These are phyloP conservation scores for Cucurbita moschata DNA, from an alignment of 306 rosid species.

Conservation along the genomic window DNA sequence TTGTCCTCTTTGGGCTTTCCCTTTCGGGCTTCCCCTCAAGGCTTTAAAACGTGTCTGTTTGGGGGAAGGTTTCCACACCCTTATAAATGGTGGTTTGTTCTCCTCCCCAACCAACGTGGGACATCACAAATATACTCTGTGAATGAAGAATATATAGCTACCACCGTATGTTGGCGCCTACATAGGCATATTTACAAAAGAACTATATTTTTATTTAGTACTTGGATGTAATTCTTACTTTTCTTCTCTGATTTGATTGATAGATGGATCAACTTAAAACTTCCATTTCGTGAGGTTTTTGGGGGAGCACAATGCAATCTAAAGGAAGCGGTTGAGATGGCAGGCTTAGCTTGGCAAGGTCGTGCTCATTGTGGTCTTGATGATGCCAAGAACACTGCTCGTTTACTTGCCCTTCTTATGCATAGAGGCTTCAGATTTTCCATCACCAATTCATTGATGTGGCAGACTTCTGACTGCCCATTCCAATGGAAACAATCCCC, in stretches of 20 bases:
- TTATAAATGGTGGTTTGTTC: too few species aligned
- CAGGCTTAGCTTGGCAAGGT: constrained; percentile 87
- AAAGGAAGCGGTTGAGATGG: constrained; percentile 81
- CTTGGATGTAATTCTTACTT: constrained; percentile 1
- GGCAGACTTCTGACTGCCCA: constrained; percentile 46
- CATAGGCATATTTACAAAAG: neutral
- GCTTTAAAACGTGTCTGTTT: too few species aligned
- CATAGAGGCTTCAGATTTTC: constrained; percentile 55
- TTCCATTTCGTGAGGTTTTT: constrained; percentile 71
- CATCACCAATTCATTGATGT: constrained; percentile 54
- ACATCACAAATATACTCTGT: neutral
- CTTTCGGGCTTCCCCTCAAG: too few species aligned
- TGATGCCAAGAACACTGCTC: constrained; percentile 88
- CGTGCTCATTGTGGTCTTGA: constrained; percentile 91
- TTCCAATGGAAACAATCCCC: constrained; percentile 47
- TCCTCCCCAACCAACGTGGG: too few species aligned
- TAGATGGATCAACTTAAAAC: constrained; percentile 87
- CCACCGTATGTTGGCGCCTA: neutral
- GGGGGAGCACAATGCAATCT: constrained; percentile 72
- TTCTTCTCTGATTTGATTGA: constrained; percentile 14
- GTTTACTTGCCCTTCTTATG: constrained; percentile 64
- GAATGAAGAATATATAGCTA: neutral
- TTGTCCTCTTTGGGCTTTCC: too few species aligned
- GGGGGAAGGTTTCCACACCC: too few species aligned
- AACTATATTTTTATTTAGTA: neutral